These are phyloP conservation scores for Breviolum minutum DNA, from an alignment of 73 alveolate genomes.

Conservation along the genomic window DNA sequence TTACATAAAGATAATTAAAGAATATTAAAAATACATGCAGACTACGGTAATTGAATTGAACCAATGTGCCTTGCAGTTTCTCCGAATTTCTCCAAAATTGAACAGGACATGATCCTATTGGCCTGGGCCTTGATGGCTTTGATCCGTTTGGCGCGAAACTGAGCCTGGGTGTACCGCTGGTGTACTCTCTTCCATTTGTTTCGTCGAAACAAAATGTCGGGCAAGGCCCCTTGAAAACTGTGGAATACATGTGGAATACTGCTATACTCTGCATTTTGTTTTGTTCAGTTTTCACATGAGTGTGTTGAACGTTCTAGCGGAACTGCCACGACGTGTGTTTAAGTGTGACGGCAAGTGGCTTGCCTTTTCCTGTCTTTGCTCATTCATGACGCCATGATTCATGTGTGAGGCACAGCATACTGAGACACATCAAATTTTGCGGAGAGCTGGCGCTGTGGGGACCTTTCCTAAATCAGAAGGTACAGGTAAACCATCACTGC, in stretches of 20 bases:
- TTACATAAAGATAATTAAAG: no score
- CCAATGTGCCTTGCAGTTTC: not conserved
- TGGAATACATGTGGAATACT: not conserved
- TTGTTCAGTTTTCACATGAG: not conserved
- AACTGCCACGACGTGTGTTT: not conserved
- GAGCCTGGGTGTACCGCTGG: not conserved
- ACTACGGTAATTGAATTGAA: not conserved
- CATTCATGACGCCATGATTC: no score
- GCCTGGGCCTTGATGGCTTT: conserved; percentile 73
- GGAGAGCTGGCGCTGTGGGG: conserved; percentile 53
- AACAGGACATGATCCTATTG: conserved; percentile 9
- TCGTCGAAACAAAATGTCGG: not conserved
- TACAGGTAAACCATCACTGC: not conserved
- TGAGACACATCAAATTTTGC: conserved; percentile 45
- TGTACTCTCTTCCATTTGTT: no score
- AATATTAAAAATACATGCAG: no score
- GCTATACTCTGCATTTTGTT: not conserved
- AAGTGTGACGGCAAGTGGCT: no score
- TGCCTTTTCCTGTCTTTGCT: no score
- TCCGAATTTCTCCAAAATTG: no score
- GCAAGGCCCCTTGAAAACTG: not conserved
- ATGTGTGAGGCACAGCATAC: conserved; percentile 50
- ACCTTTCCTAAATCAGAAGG: not conserved
- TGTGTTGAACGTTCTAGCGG: no score
- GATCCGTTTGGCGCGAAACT: conserved; percentile 61